These are phyloP conservation scores for Phialophora macrospora DNA, from an alignment of 2,329 filamentous ascomycete species.

Conservation along the genomic window DNA sequence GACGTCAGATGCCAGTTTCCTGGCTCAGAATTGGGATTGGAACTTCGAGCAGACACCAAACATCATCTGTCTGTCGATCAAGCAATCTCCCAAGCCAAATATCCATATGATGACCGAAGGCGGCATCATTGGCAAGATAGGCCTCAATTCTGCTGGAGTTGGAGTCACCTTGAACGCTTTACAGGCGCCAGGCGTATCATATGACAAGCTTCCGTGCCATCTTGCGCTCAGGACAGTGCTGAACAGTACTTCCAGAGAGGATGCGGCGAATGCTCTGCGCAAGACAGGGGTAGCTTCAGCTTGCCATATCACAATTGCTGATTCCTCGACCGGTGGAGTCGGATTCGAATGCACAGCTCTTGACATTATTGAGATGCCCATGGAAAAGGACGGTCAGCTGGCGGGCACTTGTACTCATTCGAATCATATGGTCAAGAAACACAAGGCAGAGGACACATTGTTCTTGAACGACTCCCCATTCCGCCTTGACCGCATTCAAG, in stretches of 20 bases:
- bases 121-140: conserved; percentile 64
- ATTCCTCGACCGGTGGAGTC: conserved; percentile 49
- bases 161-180: conserved; percentile 64
- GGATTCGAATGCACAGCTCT: conserved; percentile 57
- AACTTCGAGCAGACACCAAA: conserved; percentile 56
- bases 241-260: conserved; percentile 52
- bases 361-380: conserved; percentile 40
- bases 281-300: conserved; percentile 57
- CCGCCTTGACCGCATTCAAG: conserved; percentile 42
- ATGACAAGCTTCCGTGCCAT: conserved; percentile 58
- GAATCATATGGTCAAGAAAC: conserved; percentile 50
- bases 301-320: conserved; percentile 61
- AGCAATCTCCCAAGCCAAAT: conserved; percentile 51
- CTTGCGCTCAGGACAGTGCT: conserved; percentile 60
- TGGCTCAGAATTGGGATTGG: conserved; percentile 66
- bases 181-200: conserved; percentile 55
- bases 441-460: conserved; percentile 31
- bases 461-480: conserved; percentile 40
- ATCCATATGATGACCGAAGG: conserved; percentile 63
- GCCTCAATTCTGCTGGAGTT: conserved; percentile 59
- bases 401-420: conserved; percentile 49
- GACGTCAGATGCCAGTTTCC: conserved; percentile 46
- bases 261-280: conserved; percentile 54
- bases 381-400: conserved; percentile 26
- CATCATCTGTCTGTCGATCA: conserved; percentile 57